phyloP scores from a whole-genome alignment of 116 monocot species.

The Trichopus zeylanicus region DNA sequence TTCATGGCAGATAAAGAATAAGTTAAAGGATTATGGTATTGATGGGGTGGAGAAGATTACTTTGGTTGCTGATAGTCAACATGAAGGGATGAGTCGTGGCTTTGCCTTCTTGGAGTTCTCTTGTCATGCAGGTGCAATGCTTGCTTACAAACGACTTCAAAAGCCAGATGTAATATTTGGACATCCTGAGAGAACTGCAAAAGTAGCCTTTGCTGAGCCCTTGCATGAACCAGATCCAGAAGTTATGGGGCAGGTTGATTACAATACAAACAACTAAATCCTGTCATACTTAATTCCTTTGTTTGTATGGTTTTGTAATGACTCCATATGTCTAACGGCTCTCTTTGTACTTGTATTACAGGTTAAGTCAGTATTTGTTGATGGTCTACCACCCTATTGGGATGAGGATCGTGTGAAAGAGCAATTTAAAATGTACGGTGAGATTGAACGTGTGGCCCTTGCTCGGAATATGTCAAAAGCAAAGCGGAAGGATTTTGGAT shows the following conservation, averaged over 20 bases:
- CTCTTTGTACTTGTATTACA: conserved; percentile 11
- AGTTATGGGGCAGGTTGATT: conserved; percentile 63
- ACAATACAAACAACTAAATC: background rate
- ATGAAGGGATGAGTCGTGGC: conserved; percentile 71
- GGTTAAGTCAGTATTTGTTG: conserved; percentile 80
- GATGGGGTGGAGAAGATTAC: conserved; percentile 63
- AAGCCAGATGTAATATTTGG: conserved; percentile 79
- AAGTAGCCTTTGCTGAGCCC: conserved; percentile 86
- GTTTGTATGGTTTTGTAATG: background rate
- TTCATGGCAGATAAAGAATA: conserved; percentile 46
- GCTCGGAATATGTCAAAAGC: conserved; percentile 81
- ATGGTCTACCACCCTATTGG: conserved; percentile 81
- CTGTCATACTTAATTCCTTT: background rate
- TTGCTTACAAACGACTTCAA: conserved; percentile 69
- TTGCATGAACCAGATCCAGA: conserved; percentile 77
- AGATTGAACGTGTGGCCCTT: conserved; percentile 69
- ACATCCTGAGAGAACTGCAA: conserved; percentile 64
- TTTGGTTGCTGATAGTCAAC: conserved; percentile 66
- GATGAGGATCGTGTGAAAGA: conserved; percentile 79
- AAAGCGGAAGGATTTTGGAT: conserved; percentile 83
- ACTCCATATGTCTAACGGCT: no score
- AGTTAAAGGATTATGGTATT: conserved; percentile 63
- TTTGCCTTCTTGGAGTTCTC: conserved; percentile 91
- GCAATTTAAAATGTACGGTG: conserved; percentile 70
- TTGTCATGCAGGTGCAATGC: conserved; percentile 66